Percentiles rank a stretch among this genome's conserved stretches.
Evolutionary conservation across 2,329 filamentous ascomycete genomes (phyloP).

Genomic region (Xylaria sp.): DNA sequence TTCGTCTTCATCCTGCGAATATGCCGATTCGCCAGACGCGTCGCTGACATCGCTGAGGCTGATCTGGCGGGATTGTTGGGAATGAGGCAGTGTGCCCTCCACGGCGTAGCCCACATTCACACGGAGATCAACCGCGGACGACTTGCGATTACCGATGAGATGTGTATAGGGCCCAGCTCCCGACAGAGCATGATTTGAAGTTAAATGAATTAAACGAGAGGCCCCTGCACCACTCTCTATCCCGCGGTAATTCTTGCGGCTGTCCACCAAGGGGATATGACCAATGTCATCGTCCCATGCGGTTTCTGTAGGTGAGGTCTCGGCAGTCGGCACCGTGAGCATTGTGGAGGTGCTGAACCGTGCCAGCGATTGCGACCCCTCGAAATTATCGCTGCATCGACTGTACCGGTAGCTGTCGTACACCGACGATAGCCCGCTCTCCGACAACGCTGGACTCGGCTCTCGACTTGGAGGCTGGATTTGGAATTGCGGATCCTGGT

Average conservation of each 20-base stretch:
- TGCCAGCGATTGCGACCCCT: constrained; percentile 29
- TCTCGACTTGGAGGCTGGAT: constrained; percentile 39
- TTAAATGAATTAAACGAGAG: background rate
- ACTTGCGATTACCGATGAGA: background rate
- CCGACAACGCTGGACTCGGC: constrained; percentile 40
- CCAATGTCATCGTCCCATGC: constrained; percentile 18
- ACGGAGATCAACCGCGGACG: background rate
- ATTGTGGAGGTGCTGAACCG: constrained; percentile 33
- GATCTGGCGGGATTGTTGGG: constrained; percentile 21
- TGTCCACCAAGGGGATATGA: background rate
- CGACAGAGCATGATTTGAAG: constrained; percentile 10
- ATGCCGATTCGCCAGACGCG: constrained; percentile 29
- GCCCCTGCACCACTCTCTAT: background rate
- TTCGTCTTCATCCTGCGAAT: constrained; percentile 39
- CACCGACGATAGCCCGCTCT: constrained; percentile 47
- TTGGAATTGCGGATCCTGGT: constrained; percentile 19
- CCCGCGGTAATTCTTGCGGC: background rate
- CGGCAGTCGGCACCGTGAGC: constrained; percentile 31
- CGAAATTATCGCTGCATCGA: constrained; percentile 27
- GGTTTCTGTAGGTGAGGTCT: constrained; percentile 11
- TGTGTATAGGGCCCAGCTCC: constrained; percentile 8
- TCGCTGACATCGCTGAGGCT: constrained; percentile 24
- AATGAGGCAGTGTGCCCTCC: constrained; percentile 7
- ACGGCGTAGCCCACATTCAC: background rate
- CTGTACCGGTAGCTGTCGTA: constrained; percentile 48